Evolutionary conservation across 352 stramenopile genomes (phyloP), one percentile per base, ranked within the genome.

Genomic region (Thalassiosira mediterranea): DNA sequence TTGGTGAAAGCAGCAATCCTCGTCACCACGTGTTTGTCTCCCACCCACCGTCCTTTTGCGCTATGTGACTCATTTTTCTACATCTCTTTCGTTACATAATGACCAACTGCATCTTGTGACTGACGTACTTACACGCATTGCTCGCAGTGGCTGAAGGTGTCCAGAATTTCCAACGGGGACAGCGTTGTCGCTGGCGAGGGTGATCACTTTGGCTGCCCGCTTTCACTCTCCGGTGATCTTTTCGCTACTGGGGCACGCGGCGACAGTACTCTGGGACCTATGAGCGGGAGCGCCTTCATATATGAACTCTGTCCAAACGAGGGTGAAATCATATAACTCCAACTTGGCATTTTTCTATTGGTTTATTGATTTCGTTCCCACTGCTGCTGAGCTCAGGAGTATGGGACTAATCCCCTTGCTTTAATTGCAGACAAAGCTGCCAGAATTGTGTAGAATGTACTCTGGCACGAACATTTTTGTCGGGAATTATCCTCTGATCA

Each of bases 81-180:
- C 13, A 13, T 42, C 34, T 5, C 34, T 42, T 42, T 42, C 34
- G 13, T 42, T 42, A 42, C 13, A 13, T 13, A n/a, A n/a, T n/a
- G n/a, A n/a, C n/a, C n/a, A n/a, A n/a, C 13, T 42, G 5, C 34
- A 42, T 42, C 13, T 42, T 42, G 5, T 5, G 34, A 13, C 13
- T 13, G 13, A 13, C 34, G 34, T 42, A 13, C 34, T 42, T 13
- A n/a, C n/a, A n/a, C n/a, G n/a, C n/a, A n/a, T n/a, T n/a, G n/a
- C n/a, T n/a, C n/a, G n/a, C 8, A 51, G 48, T 57, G 48, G 48
- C 4, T 13, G 10, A 34, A 57, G 48, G n/a, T 57, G 15, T 34
- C 11, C 26, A 23, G 26, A 11, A 57, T 37, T 17, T 42, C 34
- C 48, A 57, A 11, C 21, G 21, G 21, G 4, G 13, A 19, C 4